Evolutionary conservation across 2,329 filamentous ascomycete genomes (phyloP), one percentile per base, ranked within the genome.

Genomic region (Fusarium tuaranense): DNA sequence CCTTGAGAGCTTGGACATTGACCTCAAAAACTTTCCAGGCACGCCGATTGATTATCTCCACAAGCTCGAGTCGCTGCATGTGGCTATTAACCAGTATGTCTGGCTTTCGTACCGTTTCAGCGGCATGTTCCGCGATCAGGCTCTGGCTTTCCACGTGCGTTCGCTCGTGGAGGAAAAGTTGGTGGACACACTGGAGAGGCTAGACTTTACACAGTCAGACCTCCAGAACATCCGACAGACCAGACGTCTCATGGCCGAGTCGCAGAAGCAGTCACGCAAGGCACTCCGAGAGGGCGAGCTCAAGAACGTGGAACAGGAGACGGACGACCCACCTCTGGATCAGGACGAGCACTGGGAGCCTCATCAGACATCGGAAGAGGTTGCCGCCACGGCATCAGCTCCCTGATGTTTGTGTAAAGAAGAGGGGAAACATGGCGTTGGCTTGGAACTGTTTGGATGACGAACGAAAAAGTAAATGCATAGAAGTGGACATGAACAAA

Each of bases 31-130:
- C 9, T 81, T 78, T 30, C 78, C 84, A 1, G 81, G 83, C 0
- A 81, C 81, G 1, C 81, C 82, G 16, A 84, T 88, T 63, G 81
- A 85, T 0, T 94, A 95, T 75, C 87, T 99, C 13, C 85, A 86
- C 65, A 83, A 87, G 10, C 86, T 98, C 22, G 97, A 99, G 81
- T 82, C 85, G 4, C 87, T 99, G 18, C 97, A 99, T 84, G 94
- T 94, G 78, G 87, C 91, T 32, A 86, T 99, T 41, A 94, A 96
- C 53, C 85, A 95, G 57, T 99, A 98, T 80, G 88, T 97, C 2
- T 99, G 97, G 97, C 87, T 99, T 18, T 96, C 94, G 77, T 98
- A 96, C 83, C 92, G 96, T 8, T 97, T 96, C 82, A 88, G 91
- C 5, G 94, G 94, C 59, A 88, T 97, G 61, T 97, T 98, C 82